Conservation (phyloP, 2,329 filamentous ascomycete genomes). For the Seiridium unicorne region DNA sequence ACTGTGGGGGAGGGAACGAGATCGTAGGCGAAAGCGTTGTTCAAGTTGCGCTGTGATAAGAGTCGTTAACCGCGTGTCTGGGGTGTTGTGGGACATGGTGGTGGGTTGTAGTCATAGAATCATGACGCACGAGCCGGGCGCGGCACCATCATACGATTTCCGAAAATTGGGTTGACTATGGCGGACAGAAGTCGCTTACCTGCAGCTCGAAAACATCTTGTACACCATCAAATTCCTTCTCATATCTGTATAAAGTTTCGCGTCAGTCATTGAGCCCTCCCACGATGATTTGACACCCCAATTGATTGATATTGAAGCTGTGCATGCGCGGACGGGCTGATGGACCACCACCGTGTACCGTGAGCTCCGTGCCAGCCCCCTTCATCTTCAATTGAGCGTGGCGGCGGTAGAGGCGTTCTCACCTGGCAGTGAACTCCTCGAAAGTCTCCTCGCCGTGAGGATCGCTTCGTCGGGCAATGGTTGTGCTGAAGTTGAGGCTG, state of each 20-base stretch:
- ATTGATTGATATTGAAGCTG: constrained; percentile 20
- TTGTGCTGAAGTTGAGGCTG: constrained; percentile 61
- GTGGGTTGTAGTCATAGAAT: background rate
- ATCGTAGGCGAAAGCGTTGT: constrained; percentile 99
- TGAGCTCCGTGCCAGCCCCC: background rate
- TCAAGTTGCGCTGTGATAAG: constrained; percentile 54
- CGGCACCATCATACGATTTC: constrained; percentile 9
- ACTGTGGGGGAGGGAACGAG: constrained; percentile 93
- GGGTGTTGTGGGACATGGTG: background rate
- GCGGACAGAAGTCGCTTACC: constrained; percentile 54
- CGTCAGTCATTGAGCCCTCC: constrained; percentile 35
- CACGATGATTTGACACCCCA: constrained; percentile 9
- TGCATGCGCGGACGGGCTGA: background rate
- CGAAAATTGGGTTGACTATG: constrained; percentile 4
- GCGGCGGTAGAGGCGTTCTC: constrained; percentile 36
- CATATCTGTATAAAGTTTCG: constrained; percentile 65
- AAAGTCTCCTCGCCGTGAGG: constrained; percentile 90
- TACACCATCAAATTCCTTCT: constrained; percentile 97
- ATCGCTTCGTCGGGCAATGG: constrained; percentile 51
- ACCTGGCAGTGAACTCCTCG: constrained; percentile 98
- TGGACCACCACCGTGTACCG: background rate
- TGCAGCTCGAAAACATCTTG: constrained; percentile 99
- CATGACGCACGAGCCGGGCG: constrained; percentile 4
- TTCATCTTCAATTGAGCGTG: background rate
- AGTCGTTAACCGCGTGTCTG: constrained; percentile 6